Conservation (phyloP, 495 filamentous ascomycete genomes). For the Tuber microsphaerosporum region DNA sequence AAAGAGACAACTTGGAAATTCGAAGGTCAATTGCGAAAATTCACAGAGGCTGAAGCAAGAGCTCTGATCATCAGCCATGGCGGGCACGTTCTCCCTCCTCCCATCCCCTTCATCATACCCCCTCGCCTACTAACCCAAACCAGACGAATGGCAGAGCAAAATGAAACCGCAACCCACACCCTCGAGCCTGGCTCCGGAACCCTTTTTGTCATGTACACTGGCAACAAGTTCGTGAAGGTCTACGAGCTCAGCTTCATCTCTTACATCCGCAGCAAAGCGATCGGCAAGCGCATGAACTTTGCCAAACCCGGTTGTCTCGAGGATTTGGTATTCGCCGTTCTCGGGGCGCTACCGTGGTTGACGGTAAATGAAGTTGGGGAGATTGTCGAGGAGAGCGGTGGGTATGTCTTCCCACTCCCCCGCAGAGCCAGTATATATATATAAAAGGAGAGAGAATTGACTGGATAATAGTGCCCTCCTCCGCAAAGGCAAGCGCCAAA, state of each 20-base stretch:
- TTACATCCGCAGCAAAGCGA: constrained; percentile 1
- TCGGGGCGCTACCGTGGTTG: background rate
- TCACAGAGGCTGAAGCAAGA: background rate
- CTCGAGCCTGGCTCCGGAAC: background rate
- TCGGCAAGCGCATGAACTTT: background rate
- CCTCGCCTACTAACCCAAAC: background rate
- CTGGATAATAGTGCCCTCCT: background rate
- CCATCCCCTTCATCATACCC: background rate
- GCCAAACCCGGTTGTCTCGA: background rate
- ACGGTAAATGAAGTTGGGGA: background rate
- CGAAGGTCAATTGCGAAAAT: background rate
- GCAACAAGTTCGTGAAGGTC: background rate
- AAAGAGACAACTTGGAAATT: background rate
- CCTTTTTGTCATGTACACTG: background rate
- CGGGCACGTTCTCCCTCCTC: background rate
- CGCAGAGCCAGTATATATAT: background rate
- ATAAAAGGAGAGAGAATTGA: background rate
- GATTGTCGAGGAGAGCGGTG: background rate
- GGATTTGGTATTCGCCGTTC: background rate
- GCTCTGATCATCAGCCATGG: background rate
- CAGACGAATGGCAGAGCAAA: background rate
- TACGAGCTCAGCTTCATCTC: background rate
- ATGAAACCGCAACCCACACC: background rate
- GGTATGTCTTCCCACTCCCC: background rate
- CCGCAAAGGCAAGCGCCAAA: background rate